These are phyloP conservation scores for Stereocaulon alpinum DNA, from an alignment of 495 filamentous ascomycete species.

Conservation along the genomic window DNA sequence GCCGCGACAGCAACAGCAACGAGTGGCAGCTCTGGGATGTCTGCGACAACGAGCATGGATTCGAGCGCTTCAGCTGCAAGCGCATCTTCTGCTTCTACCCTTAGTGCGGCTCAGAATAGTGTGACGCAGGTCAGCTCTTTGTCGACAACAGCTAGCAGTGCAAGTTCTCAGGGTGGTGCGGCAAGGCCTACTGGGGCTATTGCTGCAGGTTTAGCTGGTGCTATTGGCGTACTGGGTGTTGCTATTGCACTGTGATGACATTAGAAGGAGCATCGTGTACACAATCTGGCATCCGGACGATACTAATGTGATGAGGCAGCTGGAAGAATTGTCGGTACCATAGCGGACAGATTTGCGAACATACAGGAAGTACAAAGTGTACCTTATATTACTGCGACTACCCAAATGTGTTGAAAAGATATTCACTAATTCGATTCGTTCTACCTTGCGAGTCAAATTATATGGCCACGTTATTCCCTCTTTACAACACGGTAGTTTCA, in stretches of 20 bases:
- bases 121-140: not conserved
- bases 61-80: conserved; percentile 8
- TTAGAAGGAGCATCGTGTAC: not conserved
- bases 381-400: not conserved
- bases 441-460: not conserved
- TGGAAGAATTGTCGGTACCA: not conserved
- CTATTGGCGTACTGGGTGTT: conserved; percentile 16
- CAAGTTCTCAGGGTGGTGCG: conserved; percentile 5
- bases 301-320: not conserved
- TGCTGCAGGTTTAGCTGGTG: conserved; percentile 14
- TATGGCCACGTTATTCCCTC: not conserved
- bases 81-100: conserved; percentile 9
- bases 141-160: conserved; percentile 1
- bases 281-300: not conserved
- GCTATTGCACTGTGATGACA: conserved; percentile 3
- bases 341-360: not conserved
- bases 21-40: conserved; percentile 7
- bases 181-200: conserved; percentile 14
- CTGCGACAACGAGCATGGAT: not conserved
- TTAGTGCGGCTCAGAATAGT: conserved; percentile 1
- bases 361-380: not conserved
- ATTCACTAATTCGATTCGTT: not conserved
- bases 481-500: not conserved
- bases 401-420: not conserved
- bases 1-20: conserved; percentile 15